Conservation (phyloP, 2,329 filamentous ascomycete genomes). For the Hortaea werneckii region DNA sequence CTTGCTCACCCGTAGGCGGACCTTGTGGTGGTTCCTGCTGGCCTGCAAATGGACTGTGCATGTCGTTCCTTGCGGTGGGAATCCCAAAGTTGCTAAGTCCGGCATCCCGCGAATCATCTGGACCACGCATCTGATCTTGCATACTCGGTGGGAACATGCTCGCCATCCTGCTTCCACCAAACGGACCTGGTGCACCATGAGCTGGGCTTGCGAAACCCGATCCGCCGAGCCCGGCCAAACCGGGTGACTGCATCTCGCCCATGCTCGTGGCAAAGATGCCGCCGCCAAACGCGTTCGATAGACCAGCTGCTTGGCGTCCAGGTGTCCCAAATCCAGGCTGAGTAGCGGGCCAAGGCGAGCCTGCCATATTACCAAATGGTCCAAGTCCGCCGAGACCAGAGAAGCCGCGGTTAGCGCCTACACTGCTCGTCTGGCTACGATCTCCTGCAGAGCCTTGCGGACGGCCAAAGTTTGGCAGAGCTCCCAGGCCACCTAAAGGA, state of each 20-base stretch:
- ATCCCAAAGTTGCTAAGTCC: slow-evolving; percentile 27
- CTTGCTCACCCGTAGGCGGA: slow-evolving; percentile 9
- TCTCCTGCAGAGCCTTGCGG: slow-evolving; percentile 58
- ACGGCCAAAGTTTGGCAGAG: slow-evolving; percentile 27
- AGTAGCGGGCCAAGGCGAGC: slow-evolving; percentile 49
- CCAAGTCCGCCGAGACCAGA: slow-evolving; percentile 47
- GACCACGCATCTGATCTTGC: slow-evolving; percentile 75
- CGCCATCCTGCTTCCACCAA: slow-evolving; percentile 37
- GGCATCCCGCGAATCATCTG: slow-evolving; percentile 29
- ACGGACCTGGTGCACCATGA: slow-evolving; percentile 37
- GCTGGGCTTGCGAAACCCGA: slow-evolving; percentile 55
- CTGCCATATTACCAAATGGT: slow-evolving; percentile 38
- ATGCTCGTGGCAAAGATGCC: slow-evolving; percentile 60
- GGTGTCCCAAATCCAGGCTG: slow-evolving; percentile 69
- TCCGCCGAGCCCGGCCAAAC: slow-evolving; percentile 55
- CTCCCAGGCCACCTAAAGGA: slow-evolving; percentile 23
- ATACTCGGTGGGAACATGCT: slow-evolving; percentile 81
- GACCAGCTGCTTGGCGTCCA: slow-evolving; percentile 44
- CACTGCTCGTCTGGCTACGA: slow-evolving; percentile 86
- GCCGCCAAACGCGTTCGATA: slow-evolving; percentile 44
- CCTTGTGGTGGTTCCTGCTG: slow-evolving; percentile 8
- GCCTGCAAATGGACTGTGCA: slow-evolving; percentile 5
- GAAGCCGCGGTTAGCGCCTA: slow-evolving; percentile 63
- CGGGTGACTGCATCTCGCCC: slow-evolving; percentile 67
- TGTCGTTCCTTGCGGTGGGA: slow-evolving; percentile 11